phyloP scores from a whole-genome alignment of 805 yeast species.

The Nakazawaea wickerhamii region DNA sequence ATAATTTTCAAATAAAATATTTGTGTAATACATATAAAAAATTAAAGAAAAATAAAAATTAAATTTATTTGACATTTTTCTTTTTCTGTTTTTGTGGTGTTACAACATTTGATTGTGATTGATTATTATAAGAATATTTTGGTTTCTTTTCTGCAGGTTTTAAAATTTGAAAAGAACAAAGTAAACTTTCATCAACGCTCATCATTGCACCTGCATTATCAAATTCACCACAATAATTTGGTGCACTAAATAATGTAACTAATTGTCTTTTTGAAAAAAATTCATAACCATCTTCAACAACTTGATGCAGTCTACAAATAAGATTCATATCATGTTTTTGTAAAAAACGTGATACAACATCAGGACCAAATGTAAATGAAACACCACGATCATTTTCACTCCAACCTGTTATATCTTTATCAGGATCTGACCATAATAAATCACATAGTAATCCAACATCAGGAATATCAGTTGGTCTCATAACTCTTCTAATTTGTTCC shows the following conservation, averaged over 20 bases:
- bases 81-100: constrained; percentile 58
- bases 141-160: constrained; percentile 98
- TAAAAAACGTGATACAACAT: constrained; percentile 91
- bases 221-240: constrained; percentile 98
- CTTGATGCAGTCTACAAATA: constrained; percentile 98
- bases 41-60: no score
- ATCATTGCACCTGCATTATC: constrained; percentile 99
- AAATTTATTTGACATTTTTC: constrained; percentile 38
- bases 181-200: constrained; percentile 94
- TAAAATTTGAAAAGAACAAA: constrained; percentile 93
- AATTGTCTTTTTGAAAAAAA: constrained; percentile 93
- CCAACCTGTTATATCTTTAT: constrained; percentile 98
- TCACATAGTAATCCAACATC: constrained; percentile 96
- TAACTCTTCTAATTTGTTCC: constrained; percentile 98
- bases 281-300: constrained; percentile 98
- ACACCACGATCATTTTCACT: constrained; percentile 99
- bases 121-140: constrained; percentile 40
- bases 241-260: constrained; percentile 93
- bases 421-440: constrained; percentile 97
- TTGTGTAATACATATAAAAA: no score
- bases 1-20: no score
- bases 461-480: constrained; percentile 99
- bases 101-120: constrained; percentile 41
- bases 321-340: constrained; percentile 98
- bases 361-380: constrained; percentile 99